Evolutionary conservation across 2,329 filamentous ascomycete genomes (phyloP), one percentile per base, ranked within the genome.

Genomic region (Scorias spongiosa): DNA sequence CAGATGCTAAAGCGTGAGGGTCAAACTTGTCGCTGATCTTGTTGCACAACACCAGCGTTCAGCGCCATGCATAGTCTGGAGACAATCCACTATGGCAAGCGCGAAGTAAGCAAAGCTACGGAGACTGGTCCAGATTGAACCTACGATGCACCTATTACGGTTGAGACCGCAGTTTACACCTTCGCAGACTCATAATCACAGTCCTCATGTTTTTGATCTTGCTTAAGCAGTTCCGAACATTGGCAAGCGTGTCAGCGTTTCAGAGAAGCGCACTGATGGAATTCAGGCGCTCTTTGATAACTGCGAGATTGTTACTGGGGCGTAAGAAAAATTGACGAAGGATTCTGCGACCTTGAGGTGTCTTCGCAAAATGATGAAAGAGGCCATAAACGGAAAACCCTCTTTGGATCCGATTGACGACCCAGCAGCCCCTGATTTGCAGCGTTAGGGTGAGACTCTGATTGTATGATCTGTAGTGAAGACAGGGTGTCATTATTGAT

Each of bases 381-480:
- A 96, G 66, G 0, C 84, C 88, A 59, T 83, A 94, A 0, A 94
- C 66, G 0, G 85, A 96, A 1, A 91, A 69, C 12, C 78, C 82
- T 93, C 87, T 59, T 89, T 94, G 1, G 75, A 73, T 15, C 75
- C 79, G 28, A 54, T 50, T 7, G 54, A 54, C 1, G 73, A 76
- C 20, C 68, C 71, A 28, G 70, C 69, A 49, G 68, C 74, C 82
- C 83, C 63, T 82, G 80, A 52, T 80, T 83, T 49, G 89, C 82
- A 40, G 75, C 79, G 55, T 86, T 87, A 4, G 85, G 88, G 59
- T 93, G 86, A 10, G 76, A 76, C 58, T 95, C 88, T 1, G 81
- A 78, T 44, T 82, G 80, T 20, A 94, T 70, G 26, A 98, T 84
- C 54, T 95, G 89, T 8, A 98, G 71, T 1, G 87, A 87, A 11